Base-by-base conservation (phyloP, 768 basidiomycete genomes). In the Kwoniella pini region DNA sequence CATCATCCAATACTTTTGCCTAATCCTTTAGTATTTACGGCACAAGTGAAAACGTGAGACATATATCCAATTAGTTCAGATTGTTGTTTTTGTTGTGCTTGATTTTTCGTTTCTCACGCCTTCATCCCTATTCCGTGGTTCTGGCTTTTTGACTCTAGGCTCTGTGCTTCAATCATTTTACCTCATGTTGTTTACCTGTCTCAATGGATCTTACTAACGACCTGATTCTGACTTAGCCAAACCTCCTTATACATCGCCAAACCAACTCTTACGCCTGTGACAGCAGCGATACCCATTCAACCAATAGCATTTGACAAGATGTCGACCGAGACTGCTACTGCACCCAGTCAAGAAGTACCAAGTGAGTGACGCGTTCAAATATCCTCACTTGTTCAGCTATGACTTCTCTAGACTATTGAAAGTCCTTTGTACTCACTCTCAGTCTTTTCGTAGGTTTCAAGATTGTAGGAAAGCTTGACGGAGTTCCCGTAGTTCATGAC, bases 401-500 rank as follows among this genome's bases (percentile, higher is more conserved):
- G n/a, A n/a, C n/a, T n/a, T n/a, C n/a, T n/a, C 38, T 39, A 13
- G 38, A 39, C 38, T n/a, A 39, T 15, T n/a, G n/a, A n/a, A n/a
- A n/a, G n/a, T n/a, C n/a, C n/a, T n/a, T n/a, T n/a, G n/a, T n/a
- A n/a, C n/a, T n/a, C n/a, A n/a, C n/a, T n/a, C n/a, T n/a, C n/a
- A n/a, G n/a, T n/a, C n/a, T n/a, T n/a, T n/a, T n/a, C n/a, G n/a
- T n/a, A n/a, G n/a, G n/a, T n/a, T 73, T 73, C 75, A 71, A 74
- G 69, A 75, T 78, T 60, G 68, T 78, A 24, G 60, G 60, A 4
- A 65, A 72, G 15, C 60, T 78, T 19, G 75, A 70, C 39, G 63
- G 71, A 13, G 70, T 78, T 24, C 77, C 77, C 17, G 64, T 68
- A 53, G 64, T 78, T 28, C 72, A 76, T 45, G 77, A 76, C 63